Conservation (phyloP, 2,329 filamentous ascomycete genomes). For the Clarireedia sp. region DNA sequence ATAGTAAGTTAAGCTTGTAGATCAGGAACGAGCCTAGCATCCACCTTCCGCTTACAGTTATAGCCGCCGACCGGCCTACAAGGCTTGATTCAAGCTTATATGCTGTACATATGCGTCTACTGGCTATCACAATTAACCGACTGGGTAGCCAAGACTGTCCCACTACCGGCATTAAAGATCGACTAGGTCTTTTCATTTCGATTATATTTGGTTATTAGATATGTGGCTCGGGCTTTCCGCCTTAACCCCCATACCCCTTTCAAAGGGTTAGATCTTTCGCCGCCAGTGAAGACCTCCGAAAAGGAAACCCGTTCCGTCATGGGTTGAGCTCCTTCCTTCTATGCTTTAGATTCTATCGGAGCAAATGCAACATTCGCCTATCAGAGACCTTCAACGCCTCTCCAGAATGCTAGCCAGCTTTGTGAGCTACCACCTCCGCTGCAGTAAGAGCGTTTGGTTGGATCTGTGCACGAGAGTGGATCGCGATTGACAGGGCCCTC, state of each 20-base stretch:
- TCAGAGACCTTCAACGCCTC: neutral
- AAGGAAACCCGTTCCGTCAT: neutral
- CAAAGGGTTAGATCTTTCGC: neutral
- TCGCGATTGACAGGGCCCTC: neutral
- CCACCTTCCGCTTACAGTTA: conserved; percentile 8
- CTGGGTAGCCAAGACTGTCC: neutral
- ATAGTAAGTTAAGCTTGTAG: neutral
- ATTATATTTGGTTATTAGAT: too few species aligned
- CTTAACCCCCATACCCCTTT: neutral
- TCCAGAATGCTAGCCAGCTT: neutral
- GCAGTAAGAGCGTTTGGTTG: too few species aligned
- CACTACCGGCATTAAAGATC: neutral
- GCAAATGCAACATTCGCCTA: neutral
- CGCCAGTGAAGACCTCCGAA: neutral
- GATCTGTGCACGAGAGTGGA: too few species aligned
- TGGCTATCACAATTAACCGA: neutral
- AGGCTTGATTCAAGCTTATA: conserved; percentile 8
- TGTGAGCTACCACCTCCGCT: too few species aligned
- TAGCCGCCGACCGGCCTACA: neutral
- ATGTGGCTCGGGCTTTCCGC: too few species aligned
- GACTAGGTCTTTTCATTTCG: neutral
- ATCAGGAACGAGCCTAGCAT: too few species aligned
- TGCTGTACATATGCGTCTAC: neutral
- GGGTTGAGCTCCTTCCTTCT: neutral
- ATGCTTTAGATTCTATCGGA: neutral